Evolutionary conservation across 1,284 basidiomycete species (phyloP).

Genomic region (Cystobasidium sp.): DNA sequence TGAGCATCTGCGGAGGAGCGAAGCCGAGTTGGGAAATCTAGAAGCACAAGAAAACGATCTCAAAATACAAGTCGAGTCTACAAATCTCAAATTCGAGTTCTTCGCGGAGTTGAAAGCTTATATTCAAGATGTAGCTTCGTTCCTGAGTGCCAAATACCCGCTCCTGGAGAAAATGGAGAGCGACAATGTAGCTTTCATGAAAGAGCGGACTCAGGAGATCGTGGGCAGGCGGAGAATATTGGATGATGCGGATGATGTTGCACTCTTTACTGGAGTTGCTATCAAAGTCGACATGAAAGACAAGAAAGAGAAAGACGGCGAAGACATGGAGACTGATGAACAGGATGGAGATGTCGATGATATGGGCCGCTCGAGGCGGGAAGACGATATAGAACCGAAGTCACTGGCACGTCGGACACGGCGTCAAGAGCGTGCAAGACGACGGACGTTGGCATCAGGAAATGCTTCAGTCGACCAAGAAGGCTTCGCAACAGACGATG

Average conservation of each 20-base stretch:
- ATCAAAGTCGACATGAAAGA: conserved; percentile 37
- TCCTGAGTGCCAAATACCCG: conserved; percentile 93
- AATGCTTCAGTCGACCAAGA: conserved; percentile 66
- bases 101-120: conserved; percentile 81
- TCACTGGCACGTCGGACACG: conserved; percentile 53
- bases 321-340: conserved; percentile 41
- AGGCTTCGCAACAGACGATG: conserved; percentile 83
- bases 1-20: conserved; percentile 54
- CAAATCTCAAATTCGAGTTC: conserved; percentile 84
- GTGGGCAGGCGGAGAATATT: conserved; percentile 67
- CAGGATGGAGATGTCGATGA: conserved; percentile 65
- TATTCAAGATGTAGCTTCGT: conserved; percentile 82
- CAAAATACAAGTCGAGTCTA: conserved; percentile 73
- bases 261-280: conserved; percentile 68
- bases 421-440: conserved; percentile 64
- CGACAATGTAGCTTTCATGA: conserved; percentile 73
- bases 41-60: conserved; percentile 77
- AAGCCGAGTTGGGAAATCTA: conserved; percentile 71
- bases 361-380: conserved; percentile 59
- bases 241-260: conserved; percentile 82
- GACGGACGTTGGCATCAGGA: conserved; percentile 59
- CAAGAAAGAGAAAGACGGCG: conserved; percentile 49
- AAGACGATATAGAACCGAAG: conserved; percentile 44
- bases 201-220: conserved; percentile 71
- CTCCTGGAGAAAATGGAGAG: conserved; percentile 81